Base-by-base conservation (phyloP, 148 eudicot genomes). In the Dianthus caryophyllus region DNA sequence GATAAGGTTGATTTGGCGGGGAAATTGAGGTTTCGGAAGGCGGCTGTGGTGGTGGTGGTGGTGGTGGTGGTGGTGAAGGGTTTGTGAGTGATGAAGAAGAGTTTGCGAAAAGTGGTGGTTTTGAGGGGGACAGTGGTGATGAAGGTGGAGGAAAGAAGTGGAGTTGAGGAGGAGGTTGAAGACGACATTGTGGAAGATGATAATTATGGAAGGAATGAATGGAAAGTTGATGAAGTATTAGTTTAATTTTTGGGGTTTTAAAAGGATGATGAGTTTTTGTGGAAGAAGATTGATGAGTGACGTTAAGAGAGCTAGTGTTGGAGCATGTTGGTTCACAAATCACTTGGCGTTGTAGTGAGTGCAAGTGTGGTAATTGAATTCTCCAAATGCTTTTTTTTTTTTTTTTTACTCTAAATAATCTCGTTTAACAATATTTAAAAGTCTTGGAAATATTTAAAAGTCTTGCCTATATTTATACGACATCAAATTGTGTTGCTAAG, bases 141-240 rank as follows among this genome's bases (percentile, higher is more conserved):
- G 47, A 87, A 82, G 0, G 87, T 27, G 86, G 39, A 79, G 76
- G 18, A 73, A 73, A 75, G 84, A 84, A 24, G 65, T 77, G 30
- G 91, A 86, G 43, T 85, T 82, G n/a, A 86, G 87, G 24, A 84
- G 38, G 84, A 29, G 9, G 65, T 26, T 18, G 78, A 29, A 17
- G 83, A 74, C 20, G 83, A 66, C 73, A 70, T 27, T 24, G 75
- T 62, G 12, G 13, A 3, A 16, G 22, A 59, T 18, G 30, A 36
- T 30, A 29, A 11, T 12, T 41, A n/a, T n/a, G 50, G 15, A 61
- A 8, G 24, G 2, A 47, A 48, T 57, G 57, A 61, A 9, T 66
- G 25, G 3, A 41, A 7, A 2, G 13, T 46, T 55, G 6, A 9
- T 2, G 39, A 33, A 33, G 38, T 33, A 33, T 2, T 33, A 33